Evolutionary conservation across 2,329 filamentous ascomycete species (phyloP).

Genomic region (Ambrosiella xylebori): DNA sequence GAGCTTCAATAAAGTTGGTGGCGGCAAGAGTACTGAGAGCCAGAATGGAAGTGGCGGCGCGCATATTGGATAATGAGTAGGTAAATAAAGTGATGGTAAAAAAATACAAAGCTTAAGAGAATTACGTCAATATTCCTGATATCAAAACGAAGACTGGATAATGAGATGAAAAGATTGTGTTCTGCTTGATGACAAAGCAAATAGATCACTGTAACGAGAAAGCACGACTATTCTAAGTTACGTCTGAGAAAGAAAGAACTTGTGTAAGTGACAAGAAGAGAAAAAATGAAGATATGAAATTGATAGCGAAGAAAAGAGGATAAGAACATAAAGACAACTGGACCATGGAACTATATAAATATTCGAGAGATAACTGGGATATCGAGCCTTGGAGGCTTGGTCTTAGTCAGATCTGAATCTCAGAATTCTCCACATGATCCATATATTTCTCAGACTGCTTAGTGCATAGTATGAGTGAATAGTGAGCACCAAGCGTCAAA

Average conservation of each 20-base stretch:
- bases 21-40: conserved; percentile 2
- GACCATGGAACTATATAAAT: background rate
- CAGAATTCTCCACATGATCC: background rate
- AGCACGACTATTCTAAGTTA: background rate
- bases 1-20: background rate
- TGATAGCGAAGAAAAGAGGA: background rate
- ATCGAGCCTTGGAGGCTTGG: background rate
- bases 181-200: background rate
- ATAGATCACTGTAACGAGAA: background rate
- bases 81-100: background rate
- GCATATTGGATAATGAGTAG: conserved; percentile 1
- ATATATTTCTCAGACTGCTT: background rate
- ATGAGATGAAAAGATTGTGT: background rate
- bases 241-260: background rate
- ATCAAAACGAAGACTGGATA: background rate
- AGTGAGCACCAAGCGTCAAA: background rate
- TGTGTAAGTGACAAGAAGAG: too few species aligned
- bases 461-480: background rate
- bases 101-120: background rate
- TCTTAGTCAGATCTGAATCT: background rate
- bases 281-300: background rate
- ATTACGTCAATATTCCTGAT: conserved; percentile 5
- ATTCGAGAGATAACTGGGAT: background rate
- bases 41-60: background rate
- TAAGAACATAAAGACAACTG: background rate